These are phyloP conservation scores for Cercospora sesami DNA, from an alignment of 2,329 filamentous ascomycete genomes.

Conservation along the genomic window DNA sequence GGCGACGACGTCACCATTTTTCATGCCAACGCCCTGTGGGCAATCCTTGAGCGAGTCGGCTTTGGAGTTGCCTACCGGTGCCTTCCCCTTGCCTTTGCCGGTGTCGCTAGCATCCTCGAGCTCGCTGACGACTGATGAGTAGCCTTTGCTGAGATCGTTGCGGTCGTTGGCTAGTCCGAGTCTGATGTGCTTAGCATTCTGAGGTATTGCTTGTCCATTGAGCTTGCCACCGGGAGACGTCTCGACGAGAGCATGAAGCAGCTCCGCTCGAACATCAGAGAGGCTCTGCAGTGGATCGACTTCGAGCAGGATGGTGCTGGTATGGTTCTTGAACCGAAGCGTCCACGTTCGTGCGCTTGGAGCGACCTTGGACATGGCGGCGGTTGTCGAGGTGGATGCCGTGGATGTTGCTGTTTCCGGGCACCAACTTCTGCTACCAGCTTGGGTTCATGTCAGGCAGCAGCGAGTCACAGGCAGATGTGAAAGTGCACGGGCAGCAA, in stretches of 20 bases:
- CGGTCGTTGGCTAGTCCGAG: conserved; percentile 46
- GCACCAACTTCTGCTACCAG: not conserved
- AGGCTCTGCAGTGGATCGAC: conserved; percentile 47
- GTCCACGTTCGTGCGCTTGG: conserved; percentile 41
- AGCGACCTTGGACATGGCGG: conserved; percentile 23
- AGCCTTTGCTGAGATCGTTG: conserved; percentile 45
- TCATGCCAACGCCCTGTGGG: conserved; percentile 40
- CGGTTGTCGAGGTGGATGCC: not conserved
- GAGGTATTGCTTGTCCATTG: conserved; percentile 42
- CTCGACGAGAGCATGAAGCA: conserved; percentile 45
- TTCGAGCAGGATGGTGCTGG: conserved; percentile 50
- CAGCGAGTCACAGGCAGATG: not conserved
- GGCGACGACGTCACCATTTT: conserved; percentile 39
- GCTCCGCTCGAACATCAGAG: conserved; percentile 43
- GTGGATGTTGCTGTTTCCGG: not conserved
- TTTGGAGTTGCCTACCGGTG: conserved; percentile 31
- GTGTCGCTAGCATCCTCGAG: conserved; percentile 27
- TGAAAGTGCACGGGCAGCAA: not conserved
- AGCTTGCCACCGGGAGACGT: conserved; percentile 41
- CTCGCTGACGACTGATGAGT: conserved; percentile 38
- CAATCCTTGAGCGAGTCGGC: conserved; percentile 40
- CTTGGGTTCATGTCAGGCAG: not conserved
- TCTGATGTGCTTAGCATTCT: conserved; percentile 42
- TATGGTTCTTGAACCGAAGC: conserved; percentile 50
- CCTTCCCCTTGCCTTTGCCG: conserved; percentile 44